Conservation (phyloP, 495 filamentous ascomycete genomes). For the Podospora anserina region DNA sequence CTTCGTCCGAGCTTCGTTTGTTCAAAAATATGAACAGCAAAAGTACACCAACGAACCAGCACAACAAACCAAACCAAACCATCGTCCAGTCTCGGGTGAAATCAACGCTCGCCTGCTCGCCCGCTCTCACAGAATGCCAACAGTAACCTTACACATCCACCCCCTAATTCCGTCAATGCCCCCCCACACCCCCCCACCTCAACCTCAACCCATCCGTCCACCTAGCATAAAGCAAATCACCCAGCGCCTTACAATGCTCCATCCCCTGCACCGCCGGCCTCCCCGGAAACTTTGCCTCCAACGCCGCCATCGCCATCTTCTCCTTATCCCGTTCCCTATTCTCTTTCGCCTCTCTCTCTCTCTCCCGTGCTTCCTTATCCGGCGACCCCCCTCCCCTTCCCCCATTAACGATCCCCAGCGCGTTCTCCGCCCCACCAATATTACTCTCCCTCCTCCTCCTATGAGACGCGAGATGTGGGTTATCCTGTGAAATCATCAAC, state of each 20-base stretch:
- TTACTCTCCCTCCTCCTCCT: constrained; percentile 64
- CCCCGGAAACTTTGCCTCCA: constrained; percentile 49
- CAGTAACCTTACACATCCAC: not conserved
- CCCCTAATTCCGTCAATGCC: constrained; percentile 12
- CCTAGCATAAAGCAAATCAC: constrained; percentile 82
- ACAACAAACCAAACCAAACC: too few relatives aligned
- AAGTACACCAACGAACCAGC: not conserved
- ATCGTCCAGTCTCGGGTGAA: not conserved
- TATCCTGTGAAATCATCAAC: constrained; percentile 73
- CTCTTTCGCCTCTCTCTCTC: constrained; percentile 17
- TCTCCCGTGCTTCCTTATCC: constrained; percentile 20
- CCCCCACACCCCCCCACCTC: constrained; percentile 57
- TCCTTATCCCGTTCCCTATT: constrained; percentile 37
- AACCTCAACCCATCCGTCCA: constrained; percentile 83
- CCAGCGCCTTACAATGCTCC: constrained; percentile 86
- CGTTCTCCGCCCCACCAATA: constrained; percentile 19
- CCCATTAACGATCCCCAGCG: constrained; percentile 18
- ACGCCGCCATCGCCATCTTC: constrained; percentile 44
- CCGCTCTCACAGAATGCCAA: not conserved
- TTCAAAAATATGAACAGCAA: not conserved
- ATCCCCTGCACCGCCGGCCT: constrained; percentile 62
- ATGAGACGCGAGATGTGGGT: constrained; percentile 79
- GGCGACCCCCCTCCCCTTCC: not conserved
- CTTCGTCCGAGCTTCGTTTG: not conserved
- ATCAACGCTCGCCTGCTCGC: not conserved